These are phyloP conservation scores for Cladophialophora immunda DNA, from an alignment of 2,329 filamentous ascomycete species.

Conservation along the genomic window DNA sequence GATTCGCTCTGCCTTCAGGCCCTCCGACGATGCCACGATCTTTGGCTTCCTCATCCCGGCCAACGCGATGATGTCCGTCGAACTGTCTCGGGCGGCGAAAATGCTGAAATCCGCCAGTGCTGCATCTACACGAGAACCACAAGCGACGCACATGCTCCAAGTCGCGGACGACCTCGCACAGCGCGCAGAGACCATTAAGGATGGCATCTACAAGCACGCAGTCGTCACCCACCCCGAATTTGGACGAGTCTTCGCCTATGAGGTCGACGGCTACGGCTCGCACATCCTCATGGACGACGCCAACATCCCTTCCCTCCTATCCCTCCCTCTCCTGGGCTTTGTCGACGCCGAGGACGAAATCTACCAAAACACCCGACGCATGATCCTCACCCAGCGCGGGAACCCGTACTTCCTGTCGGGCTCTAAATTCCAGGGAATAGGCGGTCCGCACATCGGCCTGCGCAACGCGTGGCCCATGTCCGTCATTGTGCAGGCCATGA, in stretches of 20 bases:
- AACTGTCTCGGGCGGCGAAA: conserved; percentile 77
- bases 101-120: conserved; percentile 65
- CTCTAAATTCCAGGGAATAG: conserved; percentile 82
- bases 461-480: conserved; percentile 97
- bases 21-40: conserved; percentile 93
- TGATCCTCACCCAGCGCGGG: conserved; percentile 75
- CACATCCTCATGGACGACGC: conserved; percentile 72
- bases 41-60: conserved; percentile 93
- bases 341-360: conserved; percentile 67
- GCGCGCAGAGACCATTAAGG: conserved; percentile 71
- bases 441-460: conserved; percentile 82
- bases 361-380: conserved; percentile 88
- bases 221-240: conserved; percentile 64
- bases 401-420: conserved; percentile 92
- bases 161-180: conserved; percentile 60
- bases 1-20: conserved; percentile 89
- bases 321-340: conserved; percentile 65
- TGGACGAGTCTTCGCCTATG: conserved; percentile 70
- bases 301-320: conserved; percentile 69
- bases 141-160: conserved; percentile 43
- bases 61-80: conserved; percentile 95
- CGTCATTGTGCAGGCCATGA: conserved; percentile 88
- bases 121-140: conserved; percentile 6
- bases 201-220: conserved; percentile 85
- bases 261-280: conserved; percentile 71